phyloP scores from a whole-genome alignment of 768 basidiomycete genomes.

The Cyathus striatus region DNA sequence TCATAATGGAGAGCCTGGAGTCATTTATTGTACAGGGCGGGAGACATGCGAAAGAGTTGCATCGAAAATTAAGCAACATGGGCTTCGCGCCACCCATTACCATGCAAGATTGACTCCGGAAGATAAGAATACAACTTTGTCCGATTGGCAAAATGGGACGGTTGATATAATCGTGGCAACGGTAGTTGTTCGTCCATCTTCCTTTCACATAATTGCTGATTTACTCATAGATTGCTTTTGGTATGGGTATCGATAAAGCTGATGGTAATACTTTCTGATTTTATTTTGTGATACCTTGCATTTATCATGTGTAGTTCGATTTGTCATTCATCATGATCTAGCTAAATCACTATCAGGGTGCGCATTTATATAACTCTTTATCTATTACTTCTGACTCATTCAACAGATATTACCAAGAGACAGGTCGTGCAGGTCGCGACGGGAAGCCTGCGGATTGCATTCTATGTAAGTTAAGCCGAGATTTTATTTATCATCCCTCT shows the following conservation, averaged over 20 bases:
- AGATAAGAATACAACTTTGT: slow-evolving; percentile 60
- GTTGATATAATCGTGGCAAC: slow-evolving; percentile 91
- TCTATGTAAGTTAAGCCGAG: slow-evolving; percentile 56
- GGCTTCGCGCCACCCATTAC: slow-evolving; percentile 69
- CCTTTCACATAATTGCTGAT: slow-evolving; percentile 2
- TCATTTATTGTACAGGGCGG: slow-evolving; percentile 79
- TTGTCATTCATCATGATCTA: slow-evolving; percentile 83
- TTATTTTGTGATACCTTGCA: not conserved
- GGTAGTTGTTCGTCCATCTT: slow-evolving; percentile 35
- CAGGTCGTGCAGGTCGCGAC: slow-evolving; percentile 93
- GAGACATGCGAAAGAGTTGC: slow-evolving; percentile 81
- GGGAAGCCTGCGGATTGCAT: slow-evolving; percentile 80
- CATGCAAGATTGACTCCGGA: slow-evolving; percentile 72
- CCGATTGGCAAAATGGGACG: slow-evolving; percentile 68
- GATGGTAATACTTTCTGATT: slow-evolving; percentile 42
- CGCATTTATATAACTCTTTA: slow-evolving; percentile 10
- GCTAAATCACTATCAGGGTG: slow-evolving; percentile 85
- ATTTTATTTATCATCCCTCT: not conserved
- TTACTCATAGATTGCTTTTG: slow-evolving; percentile 76
- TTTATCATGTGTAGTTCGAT: slow-evolving; percentile 56
- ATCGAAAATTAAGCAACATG: slow-evolving; percentile 51
- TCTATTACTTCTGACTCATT: not conserved
- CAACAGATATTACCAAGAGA: slow-evolving; percentile 86
- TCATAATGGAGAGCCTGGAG: slow-evolving; percentile 61
- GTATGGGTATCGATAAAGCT: slow-evolving; percentile 93